A percentile compares a stretch with the other conserved stretches of the same genome.
These are phyloP conservation scores for Didymella glomerata DNA, from an alignment of 2,329 filamentous ascomycete genomes.

Conservation along the genomic window DNA sequence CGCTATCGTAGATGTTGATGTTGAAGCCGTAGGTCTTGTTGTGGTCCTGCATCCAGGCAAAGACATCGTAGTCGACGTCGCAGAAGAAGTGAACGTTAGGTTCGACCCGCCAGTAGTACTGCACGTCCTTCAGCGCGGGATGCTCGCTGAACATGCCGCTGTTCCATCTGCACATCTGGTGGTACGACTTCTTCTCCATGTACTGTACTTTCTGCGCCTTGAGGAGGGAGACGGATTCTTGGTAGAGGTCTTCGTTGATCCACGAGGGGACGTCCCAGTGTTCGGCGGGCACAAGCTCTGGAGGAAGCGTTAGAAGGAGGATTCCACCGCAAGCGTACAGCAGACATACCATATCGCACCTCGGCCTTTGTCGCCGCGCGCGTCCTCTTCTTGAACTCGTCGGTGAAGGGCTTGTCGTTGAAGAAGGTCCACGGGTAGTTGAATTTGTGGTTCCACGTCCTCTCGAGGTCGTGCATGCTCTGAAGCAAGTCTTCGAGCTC, in stretches of 20 bases:
- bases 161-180: constrained; percentile 99
- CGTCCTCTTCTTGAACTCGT: constrained; percentile 89
- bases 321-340: rapidly evolving
- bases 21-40: constrained; percentile 99
- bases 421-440: constrained; percentile 99
- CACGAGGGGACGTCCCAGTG: constrained; percentile 93
- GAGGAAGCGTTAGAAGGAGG: constrained; percentile 17
- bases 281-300: constrained; percentile 89
- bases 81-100: constrained; percentile 99
- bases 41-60: constrained; percentile 96
- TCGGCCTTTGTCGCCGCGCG: constrained; percentile 85
- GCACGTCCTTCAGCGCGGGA: constrained; percentile 79
- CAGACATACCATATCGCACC: constrained; percentile 76
- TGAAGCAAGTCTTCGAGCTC: constrained; percentile 84
- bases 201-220: constrained; percentile 90
- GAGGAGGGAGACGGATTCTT: constrained; percentile 83
- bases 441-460: constrained; percentile 98
- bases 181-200: constrained; percentile 86
- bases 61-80: constrained; percentile 97
- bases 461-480: constrained; percentile 90
- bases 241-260: constrained; percentile 88
- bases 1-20: constrained; percentile 94
- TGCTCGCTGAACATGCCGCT: constrained; percentile 98
- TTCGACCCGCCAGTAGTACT: constrained; percentile 98
- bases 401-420: constrained; percentile 92